Conservation (phyloP, 805 yeast species). For the Soucietia sequanensis region DNA sequence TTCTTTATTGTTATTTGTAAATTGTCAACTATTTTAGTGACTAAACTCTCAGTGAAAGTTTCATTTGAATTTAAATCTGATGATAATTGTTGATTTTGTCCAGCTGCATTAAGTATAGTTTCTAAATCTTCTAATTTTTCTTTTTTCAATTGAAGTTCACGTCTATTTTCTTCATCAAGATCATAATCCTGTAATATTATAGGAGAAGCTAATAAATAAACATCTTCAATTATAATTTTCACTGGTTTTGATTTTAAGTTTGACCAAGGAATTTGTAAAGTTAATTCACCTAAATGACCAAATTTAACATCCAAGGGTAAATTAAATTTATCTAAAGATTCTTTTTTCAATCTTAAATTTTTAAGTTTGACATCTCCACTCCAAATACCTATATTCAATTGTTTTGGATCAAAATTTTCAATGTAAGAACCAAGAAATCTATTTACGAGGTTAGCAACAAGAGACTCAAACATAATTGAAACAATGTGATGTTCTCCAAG, state of each 20-base stretch:
- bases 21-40: constrained; percentile 90
- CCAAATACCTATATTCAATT: constrained; percentile 95
- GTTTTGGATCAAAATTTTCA: constrained; percentile 94
- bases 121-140: constrained; percentile 69
- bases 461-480: constrained; percentile 63
- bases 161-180: constrained; percentile 55
- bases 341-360: constrained; percentile 77
- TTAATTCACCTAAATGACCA: constrained; percentile 87
- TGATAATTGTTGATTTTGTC: constrained; percentile 24
- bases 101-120: constrained; percentile 51
- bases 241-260: constrained; percentile 92
- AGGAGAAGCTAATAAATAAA: constrained; percentile 79
- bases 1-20: constrained; percentile 86
- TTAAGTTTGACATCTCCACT: constrained; percentile 90
- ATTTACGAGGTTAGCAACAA: constrained; percentile 63
- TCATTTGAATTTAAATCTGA: constrained; percentile 56
- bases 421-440: constrained; percentile 71
- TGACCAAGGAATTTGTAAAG: constrained; percentile 95
- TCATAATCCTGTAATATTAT: constrained; percentile 55
- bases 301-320: constrained; percentile 84
- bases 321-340: constrained; percentile 81
- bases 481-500: too few species aligned
- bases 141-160: constrained; percentile 60
- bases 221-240: constrained; percentile 81
- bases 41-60: constrained; percentile 79